A percentile compares a stretch with the other conserved stretches of the same genome.
Evolutionary conservation across 306 rosid genomes (phyloP).

Genomic region (Quercus mongolica): DNA sequence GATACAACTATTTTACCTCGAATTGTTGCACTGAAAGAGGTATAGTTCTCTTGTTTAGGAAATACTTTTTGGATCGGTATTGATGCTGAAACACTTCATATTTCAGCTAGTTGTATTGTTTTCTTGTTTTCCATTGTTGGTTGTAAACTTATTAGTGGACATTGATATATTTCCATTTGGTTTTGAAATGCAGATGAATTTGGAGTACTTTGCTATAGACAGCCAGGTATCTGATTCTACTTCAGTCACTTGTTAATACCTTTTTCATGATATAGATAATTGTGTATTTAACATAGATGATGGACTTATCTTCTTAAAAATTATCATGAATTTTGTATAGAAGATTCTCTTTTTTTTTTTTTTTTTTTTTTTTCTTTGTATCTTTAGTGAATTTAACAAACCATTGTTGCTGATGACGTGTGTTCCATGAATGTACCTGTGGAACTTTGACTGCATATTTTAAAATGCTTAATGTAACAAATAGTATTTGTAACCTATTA

Average conservation of each 20-base stretch:
- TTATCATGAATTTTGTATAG: neutral
- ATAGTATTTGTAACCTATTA: neutral
- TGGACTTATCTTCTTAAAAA: neutral
- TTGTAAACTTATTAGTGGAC: neutral
- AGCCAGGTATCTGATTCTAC: slow-evolving; percentile 68
- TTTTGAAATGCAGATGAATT: slow-evolving; percentile 80
- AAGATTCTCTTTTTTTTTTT: neutral
- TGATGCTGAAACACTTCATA: slow-evolving; percentile 6
- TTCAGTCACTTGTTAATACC: slow-evolving; percentile 10
- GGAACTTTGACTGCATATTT: neutral
- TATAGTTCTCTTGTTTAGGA: slow-evolving; percentile 26
- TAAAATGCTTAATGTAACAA: neutral
- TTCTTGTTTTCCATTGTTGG: neutral
- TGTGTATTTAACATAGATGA: neutral
- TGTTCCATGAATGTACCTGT: neutral
- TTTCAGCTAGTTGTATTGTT: slow-evolving; percentile 9
- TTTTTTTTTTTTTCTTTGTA: neutral
- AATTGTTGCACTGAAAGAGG: slow-evolving; percentile 88
- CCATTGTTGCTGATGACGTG: neutral
- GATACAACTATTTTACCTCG: slow-evolving; percentile 69
- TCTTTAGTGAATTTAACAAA: neutral
- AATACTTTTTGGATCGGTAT: slow-evolving; percentile 15
- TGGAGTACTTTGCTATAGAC: slow-evolving; percentile 94
- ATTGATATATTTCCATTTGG: slow-evolving; percentile 23
- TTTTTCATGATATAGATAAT: slow-evolving; percentile 6